phyloP scores from a whole-genome alignment of 1,284 basidiomycete genomes.

The Somion occarium region DNA sequence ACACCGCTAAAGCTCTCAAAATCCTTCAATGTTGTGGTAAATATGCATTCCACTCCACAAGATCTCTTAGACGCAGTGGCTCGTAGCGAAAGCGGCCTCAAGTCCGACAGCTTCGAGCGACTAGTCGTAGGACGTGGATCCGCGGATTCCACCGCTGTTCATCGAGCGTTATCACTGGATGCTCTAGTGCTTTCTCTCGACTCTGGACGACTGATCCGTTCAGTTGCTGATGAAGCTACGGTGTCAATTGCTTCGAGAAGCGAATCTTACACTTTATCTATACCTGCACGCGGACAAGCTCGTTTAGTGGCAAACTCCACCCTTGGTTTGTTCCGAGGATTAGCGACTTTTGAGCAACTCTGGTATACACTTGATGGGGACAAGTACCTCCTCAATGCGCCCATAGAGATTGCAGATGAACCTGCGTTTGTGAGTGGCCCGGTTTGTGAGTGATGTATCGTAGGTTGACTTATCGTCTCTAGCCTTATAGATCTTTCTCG shows the following conservation, averaged over 20 bases:
- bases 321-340: slow-evolving; percentile 73
- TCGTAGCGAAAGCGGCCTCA: slow-evolving; percentile 31
- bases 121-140: slow-evolving; percentile 42
- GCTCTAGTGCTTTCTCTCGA: slow-evolving; percentile 35
- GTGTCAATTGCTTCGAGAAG: slow-evolving; percentile 42
- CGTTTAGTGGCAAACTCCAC: slow-evolving; percentile 61
- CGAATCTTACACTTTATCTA: slow-evolving; percentile 59
- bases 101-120: slow-evolving; percentile 34
- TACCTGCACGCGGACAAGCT: slow-evolving; percentile 58
- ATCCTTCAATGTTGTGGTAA: slow-evolving; percentile 33
- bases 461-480: not conserved
- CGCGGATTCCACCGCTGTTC: slow-evolving; percentile 27
- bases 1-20: slow-evolving; percentile 42
- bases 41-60: slow-evolving; percentile 17
- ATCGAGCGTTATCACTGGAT: slow-evolving; percentile 15
- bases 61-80: slow-evolving; percentile 40
- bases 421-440: slow-evolving; percentile 51
- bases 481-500: slow-evolving; percentile 75
- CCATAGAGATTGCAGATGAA: slow-evolving; percentile 49
- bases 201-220: slow-evolving; percentile 11
- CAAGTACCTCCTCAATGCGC: slow-evolving; percentile 53
- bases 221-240: slow-evolving; percentile 50
- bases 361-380: slow-evolving; percentile 49
- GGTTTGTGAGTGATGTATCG: not conserved
- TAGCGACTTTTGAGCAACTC: slow-evolving; percentile 79